Evolutionary conservation across 139 green algal species (phyloP).

Genomic region (Chlorella vulgaris): DNA sequence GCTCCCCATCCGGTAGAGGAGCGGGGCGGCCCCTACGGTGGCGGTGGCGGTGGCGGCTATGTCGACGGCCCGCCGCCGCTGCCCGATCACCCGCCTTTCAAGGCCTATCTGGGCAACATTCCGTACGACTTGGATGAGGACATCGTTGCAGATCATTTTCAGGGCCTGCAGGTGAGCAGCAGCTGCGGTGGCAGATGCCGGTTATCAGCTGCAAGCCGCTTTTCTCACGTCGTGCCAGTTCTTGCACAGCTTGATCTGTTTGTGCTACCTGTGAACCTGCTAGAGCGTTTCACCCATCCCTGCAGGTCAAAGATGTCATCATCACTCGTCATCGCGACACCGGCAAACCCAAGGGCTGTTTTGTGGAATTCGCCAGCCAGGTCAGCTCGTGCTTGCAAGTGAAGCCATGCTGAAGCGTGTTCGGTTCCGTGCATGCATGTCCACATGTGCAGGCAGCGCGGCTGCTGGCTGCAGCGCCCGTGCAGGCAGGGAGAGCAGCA

Average conservation of each 20-base stretch:
- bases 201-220: no score
- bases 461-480: no score
- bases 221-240: no score
- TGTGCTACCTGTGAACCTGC: no score
- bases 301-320: conserved; percentile 49
- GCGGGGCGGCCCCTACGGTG: background rate
- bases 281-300: no score
- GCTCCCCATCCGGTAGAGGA: background rate
- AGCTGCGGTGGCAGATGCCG: background rate
- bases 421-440: no score
- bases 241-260: no score
- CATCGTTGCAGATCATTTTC: conserved; percentile 39
- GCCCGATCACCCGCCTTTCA: conserved; percentile 53
- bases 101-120: conserved; percentile 58
- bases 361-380: conserved; percentile 60
- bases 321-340: conserved; percentile 58
- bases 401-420: no score
- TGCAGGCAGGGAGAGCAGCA: no score
- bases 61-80: conserved; percentile 19
- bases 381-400: background rate
- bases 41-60: background rate
- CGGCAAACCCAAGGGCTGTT: conserved; percentile 49
- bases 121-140: conserved; percentile 46
- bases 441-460: no score
- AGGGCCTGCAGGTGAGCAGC: conserved; percentile 19